Conservation (phyloP, 2,329 filamentous ascomycete genomes). For the Calonectria fujianensis region DNA sequence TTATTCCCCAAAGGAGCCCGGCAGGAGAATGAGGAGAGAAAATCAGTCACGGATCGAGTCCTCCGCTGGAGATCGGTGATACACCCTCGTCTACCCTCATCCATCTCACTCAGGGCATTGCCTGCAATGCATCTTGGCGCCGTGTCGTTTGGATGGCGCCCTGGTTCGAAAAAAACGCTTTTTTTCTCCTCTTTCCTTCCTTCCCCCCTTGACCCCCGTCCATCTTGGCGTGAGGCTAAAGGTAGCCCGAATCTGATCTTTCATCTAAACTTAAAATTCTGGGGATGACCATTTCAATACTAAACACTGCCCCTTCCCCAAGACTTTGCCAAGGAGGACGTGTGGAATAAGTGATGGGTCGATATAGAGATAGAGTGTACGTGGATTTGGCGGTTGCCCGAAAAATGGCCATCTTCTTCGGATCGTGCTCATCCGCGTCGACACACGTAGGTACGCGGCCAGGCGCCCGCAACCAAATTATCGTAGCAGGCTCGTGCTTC, state of each 20-base stretch:
- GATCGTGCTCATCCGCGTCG: background rate
- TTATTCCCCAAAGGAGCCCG: background rate
- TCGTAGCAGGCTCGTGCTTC: background rate
- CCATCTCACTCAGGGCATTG: background rate
- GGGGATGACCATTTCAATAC: background rate
- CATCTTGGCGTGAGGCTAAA: background rate
- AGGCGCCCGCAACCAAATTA: no score
- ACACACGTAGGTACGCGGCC: no score
- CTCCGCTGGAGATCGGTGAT: background rate
- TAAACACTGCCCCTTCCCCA: background rate
- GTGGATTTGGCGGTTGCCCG: background rate
- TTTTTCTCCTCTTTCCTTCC: background rate
- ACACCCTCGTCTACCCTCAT: background rate
- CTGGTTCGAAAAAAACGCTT: background rate
- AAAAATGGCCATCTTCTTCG: background rate
- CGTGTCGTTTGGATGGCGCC: background rate
- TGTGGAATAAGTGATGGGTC: background rate
- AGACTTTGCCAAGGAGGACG: background rate
- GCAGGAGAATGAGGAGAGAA: background rate
- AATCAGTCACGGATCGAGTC: background rate
- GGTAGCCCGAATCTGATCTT: slow-evolving; percentile 6
- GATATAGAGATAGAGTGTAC: background rate
- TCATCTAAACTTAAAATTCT: slow-evolving; percentile 4
- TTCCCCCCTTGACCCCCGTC: background rate
- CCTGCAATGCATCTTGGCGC: background rate